These are phyloP conservation scores for Heliocybe sulcata DNA, from an alignment of 1,284 basidiomycete species.

Conservation along the genomic window DNA sequence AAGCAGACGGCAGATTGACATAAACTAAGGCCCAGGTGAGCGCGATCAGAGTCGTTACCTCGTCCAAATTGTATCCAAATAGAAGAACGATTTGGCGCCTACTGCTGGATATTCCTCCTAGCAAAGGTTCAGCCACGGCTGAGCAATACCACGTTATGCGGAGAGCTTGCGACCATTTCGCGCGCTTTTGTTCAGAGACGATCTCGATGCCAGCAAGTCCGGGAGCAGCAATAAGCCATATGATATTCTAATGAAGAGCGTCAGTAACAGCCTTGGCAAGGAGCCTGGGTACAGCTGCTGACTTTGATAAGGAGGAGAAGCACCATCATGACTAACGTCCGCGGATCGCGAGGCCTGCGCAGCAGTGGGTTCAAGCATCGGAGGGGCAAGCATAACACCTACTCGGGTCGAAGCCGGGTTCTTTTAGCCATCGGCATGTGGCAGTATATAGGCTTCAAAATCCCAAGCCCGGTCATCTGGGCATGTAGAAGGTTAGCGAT, in stretches of 20 bases:
- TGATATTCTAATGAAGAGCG: conserved; percentile 40
- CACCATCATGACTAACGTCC: too few relatives aligned
- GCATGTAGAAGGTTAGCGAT: too few relatives aligned
- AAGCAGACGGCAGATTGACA: conserved; percentile 71
- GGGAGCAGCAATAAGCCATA: conserved; percentile 47
- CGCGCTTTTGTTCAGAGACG: conserved; percentile 56
- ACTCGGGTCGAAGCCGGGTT: too few relatives aligned
- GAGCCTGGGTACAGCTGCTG: too few relatives aligned
- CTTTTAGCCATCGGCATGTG: too few relatives aligned
- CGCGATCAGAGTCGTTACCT: conserved; percentile 9
- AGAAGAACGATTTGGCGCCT: conserved; percentile 19
- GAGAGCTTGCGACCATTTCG: conserved; percentile 77
- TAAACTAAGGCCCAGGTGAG: conserved; percentile 41
- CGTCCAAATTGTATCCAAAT: conserved; percentile 1
- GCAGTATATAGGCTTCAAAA: too few relatives aligned
- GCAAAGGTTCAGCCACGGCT: conserved; percentile 68
- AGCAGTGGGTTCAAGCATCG: too few relatives aligned
- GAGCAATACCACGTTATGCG: conserved; percentile 80
- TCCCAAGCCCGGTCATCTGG: too few relatives aligned
- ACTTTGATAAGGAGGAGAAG: too few relatives aligned
- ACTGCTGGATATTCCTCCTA: conserved; percentile 77
- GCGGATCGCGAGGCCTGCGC: too few relatives aligned
- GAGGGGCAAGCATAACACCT: too few relatives aligned
- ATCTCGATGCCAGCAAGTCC: conserved; percentile 68
- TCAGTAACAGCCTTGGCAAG: conserved; percentile 4